Conservation (phyloP, 768 basidiomycete genomes). For the Gymnopilus dilepis region DNA sequence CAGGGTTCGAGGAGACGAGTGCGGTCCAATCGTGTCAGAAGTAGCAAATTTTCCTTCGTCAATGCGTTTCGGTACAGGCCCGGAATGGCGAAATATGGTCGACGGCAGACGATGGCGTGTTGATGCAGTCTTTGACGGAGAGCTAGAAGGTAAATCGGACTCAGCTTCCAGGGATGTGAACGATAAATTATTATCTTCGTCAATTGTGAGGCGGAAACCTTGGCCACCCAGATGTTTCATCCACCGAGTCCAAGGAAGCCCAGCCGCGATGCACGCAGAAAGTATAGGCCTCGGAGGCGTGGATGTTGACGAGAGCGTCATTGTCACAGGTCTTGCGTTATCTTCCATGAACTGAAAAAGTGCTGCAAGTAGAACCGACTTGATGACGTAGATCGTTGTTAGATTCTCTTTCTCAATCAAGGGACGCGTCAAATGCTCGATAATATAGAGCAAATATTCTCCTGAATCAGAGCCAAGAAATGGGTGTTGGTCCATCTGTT, state of each 20-base stretch:
- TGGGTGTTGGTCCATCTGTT: too few relatives aligned
- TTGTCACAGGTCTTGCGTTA: conserved; percentile 29
- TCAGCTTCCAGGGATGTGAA: too few relatives aligned
- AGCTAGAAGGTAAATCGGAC: too few relatives aligned
- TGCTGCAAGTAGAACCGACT: conserved; percentile 36
- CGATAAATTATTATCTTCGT: too few relatives aligned
- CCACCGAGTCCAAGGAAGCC: conserved; percentile 41
- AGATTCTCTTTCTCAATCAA: conserved; percentile 30
- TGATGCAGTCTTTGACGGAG: too few relatives aligned
- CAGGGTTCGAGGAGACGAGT: conserved; percentile 30
- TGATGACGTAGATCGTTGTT: conserved; percentile 27
- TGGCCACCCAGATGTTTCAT: conserved; percentile 37
- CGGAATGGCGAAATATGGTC: too few relatives aligned
- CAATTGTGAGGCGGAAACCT: conserved; percentile 39
- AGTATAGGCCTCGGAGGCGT: conserved; percentile 38
- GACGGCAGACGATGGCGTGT: too few relatives aligned
- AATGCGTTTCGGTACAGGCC: too few relatives aligned
- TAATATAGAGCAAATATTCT: too few relatives aligned
- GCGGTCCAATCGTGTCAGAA: too few relatives aligned
- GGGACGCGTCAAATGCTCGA: conserved; percentile 41
- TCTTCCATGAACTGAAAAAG: conserved; percentile 25
- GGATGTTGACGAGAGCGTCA: conserved; percentile 29
- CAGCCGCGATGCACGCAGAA: conserved; percentile 37
- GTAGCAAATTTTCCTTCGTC: too few relatives aligned
- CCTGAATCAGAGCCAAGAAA: too few relatives aligned